Evolutionary conservation across 768 basidiomycete genomes (phyloP).

Genomic region (Scleroderma bovista): DNA sequence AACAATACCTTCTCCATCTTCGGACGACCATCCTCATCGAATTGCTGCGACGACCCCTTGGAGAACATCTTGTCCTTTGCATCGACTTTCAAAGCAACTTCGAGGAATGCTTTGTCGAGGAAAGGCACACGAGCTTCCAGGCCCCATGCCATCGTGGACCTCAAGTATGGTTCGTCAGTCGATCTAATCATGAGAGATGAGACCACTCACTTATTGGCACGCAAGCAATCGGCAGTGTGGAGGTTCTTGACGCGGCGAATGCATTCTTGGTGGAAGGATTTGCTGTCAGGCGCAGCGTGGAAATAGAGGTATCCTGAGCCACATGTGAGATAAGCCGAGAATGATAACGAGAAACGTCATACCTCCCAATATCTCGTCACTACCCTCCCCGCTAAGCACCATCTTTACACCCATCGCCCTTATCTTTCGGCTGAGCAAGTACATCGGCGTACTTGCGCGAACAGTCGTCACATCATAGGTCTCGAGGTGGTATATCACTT

Average conservation of each 20-base stretch:
- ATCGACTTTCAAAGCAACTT: conserved; percentile 88
- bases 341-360: conserved; percentile 10
- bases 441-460: conserved; percentile 97
- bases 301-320: conserved; percentile 91
- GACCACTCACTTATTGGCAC: conserved; percentile 87
- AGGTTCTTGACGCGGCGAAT: conserved; percentile 95
- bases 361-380: conserved; percentile 97
- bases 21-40: conserved; percentile 82
- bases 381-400: conserved; percentile 97
- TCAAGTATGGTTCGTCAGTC: conserved; percentile 22
- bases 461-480: conserved; percentile 99
- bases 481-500: conserved; percentile 97
- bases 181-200: background rate
- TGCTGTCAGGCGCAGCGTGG: conserved; percentile 89
- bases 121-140: conserved; percentile 98
- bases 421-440: conserved; percentile 94
- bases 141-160: conserved; percentile 99
- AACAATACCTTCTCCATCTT: conserved; percentile 87
- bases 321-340: background rate
- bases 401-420: conserved; percentile 99
- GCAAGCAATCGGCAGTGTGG: conserved; percentile 94
- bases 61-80: conserved; percentile 84
- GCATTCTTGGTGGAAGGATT: conserved; percentile 91
- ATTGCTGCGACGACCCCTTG: conserved; percentile 68
- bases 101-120: conserved; percentile 94